Evolutionary conservation across 2,329 filamentous ascomycete genomes (phyloP), one percentile per base, ranked within the genome.

Genomic region (Botrytis byssoidea): DNA sequence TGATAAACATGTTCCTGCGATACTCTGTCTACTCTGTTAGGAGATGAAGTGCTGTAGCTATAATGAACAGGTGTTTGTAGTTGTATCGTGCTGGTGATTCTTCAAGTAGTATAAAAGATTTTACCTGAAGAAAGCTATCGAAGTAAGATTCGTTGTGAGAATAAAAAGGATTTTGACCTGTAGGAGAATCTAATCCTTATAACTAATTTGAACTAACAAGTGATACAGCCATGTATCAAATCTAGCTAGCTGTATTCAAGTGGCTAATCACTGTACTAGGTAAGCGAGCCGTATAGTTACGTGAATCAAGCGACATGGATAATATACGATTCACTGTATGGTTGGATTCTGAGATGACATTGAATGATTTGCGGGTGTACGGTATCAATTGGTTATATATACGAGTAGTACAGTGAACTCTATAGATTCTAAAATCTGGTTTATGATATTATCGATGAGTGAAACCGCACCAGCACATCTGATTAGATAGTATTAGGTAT

Each of bases 71-170:
- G 10, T 40, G 6, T 16, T 61, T 20, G 1, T 37, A 37, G 12
- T 3, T 4, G 5, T 2, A 35, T 37, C 35, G 32, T 25, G 16
- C 20, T 20, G 2, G 1, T 46, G 18, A 1, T 1, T 20, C 0
- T 2, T 35, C n/a, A 25, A 32, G n/a, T 46, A 46, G 9, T 14
- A n/a, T 35, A 8, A 1, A 46, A 35, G 42, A 65, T 14, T 65
- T 18, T 65, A 2, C 22, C 46, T 8, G n/a, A 46, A 3, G 16
- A 35, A 65, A 25, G n/a, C 44, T 46, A 6, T 46, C 5, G 1
- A 32, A 35, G 12, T 48, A 2, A 37, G 1, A 7, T 37, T 10
- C 25, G 44, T 66, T 66, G 20, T n/a, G 12, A 25, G 44, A 66
- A 37, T 6, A 2, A 3, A 22, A 16, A 35, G 1, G 2, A 37